Evolutionary conservation across 2,329 filamentous ascomycete genomes (phyloP), one percentile per base, ranked within the genome.

Genomic region (Pseudogymnoascus sp.): DNA sequence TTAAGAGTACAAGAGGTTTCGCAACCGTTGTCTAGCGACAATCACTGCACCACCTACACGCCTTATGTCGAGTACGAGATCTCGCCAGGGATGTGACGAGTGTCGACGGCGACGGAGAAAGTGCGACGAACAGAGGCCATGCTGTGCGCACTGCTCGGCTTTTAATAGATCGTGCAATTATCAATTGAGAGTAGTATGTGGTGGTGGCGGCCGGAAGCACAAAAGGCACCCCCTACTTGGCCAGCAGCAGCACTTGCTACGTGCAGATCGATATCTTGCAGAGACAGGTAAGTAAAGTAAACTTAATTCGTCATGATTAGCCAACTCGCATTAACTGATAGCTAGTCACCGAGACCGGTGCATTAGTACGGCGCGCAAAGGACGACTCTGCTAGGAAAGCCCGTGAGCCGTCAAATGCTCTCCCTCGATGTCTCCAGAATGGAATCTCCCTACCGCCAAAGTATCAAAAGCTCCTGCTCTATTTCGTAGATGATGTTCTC

Each of bases 71-170:
- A 59, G 62, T 14, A 21, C 35, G 33, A 62, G 67, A 63, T 69
- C 67, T 59, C 66, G 67, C 12, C 67, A 66, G 59, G 67, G 67
- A 52, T 69, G 67, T 62, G 66, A 67, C 29, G 67, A 69, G 62
- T 69, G 67, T 64, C 62, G 67, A 26, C 61, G 64, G 63, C 65
- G 67, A 29, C 63, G 66, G 39, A 61, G 66, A 41, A 69, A 69
- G 45, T 69, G 67, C 59, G 66, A 68, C 39, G 67, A 69, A 61
- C 45, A 64, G 62, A 65, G 64, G 37, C 67, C 67, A 33, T 38
- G 31, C 16, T 69, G 67, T 58, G 65, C 64, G 7, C 64, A 63
- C 16, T 69, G 67, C 49, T 60, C 61, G 10, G 31, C 60, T 23
- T 67, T 63, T 55, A 29, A 61, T 59, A 62, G 67, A 39, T 31